Evolutionary conservation across 2,329 filamentous ascomycete species (phyloP).

Genomic region (Zasmidium citrigriseum): DNA sequence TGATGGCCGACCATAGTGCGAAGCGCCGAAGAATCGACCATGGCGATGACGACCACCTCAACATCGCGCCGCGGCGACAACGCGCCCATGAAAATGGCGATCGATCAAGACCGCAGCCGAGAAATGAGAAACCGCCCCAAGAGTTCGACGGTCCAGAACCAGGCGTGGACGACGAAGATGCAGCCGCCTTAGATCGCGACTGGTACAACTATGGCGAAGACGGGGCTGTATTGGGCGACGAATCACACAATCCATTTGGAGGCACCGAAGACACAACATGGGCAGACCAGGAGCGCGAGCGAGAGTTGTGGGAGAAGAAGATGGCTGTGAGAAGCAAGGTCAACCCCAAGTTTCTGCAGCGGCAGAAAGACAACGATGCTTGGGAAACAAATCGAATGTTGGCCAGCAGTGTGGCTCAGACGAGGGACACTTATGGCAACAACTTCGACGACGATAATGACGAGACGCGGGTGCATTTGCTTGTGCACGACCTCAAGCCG

Average conservation of each 20-base stretch:
- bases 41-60: constrained; percentile 53
- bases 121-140: not conserved
- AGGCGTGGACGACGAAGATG: constrained; percentile 64
- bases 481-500: constrained; percentile 90
- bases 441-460: constrained; percentile 86
- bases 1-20: constrained; percentile 24
- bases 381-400: constrained; percentile 99
- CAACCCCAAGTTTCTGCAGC: constrained; percentile 75
- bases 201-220: constrained; percentile 91
- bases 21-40: constrained; percentile 23
- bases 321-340: constrained; percentile 43
- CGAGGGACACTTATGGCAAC: constrained; percentile 69
- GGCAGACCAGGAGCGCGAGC: constrained; percentile 75
- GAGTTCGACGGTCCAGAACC: constrained; percentile 63
- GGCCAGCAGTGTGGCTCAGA: constrained; percentile 90
- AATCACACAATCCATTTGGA: constrained; percentile 89
- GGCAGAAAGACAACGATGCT: constrained; percentile 91
- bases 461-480: constrained; percentile 79
- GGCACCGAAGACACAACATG: constrained; percentile 67
- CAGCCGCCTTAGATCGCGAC: constrained; percentile 78
- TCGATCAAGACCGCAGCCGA: constrained; percentile 30
- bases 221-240: constrained; percentile 81
- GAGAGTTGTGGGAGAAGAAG: constrained; percentile 77
- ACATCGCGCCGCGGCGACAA: constrained; percentile 48
- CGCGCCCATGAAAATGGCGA: constrained; percentile 40